Evolutionary conservation across 1,139 yeast species (phyloP), one percentile per base, ranked within the genome.

Genomic region (Groenewaldozyma auringiensis): DNA sequence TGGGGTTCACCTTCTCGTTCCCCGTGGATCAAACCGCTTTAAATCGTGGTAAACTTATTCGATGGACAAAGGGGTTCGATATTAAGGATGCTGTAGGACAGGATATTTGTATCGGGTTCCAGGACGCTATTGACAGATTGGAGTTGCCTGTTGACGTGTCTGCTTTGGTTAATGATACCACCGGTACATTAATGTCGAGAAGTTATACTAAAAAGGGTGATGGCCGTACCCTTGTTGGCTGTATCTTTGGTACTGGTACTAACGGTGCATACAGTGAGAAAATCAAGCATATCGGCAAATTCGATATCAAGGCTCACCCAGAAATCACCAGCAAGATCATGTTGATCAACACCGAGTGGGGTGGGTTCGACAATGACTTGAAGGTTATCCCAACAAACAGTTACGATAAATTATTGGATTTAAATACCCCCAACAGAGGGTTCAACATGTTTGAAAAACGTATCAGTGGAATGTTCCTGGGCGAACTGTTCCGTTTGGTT

Each of bases 281-380:
- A 47, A 63, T 86, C 47, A 79, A 75, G 39, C 75, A 80, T 44
- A 84, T 92, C 54, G 76, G 75, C 47, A 89, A 89, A 66, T 71
- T 88, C 50, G 72, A 74, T 25, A 64, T 67, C 0, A 67, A 67
- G 9, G 62, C 72, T 71, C 66, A 70, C 37, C 60, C 74, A 42
- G 69, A 68, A 44, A 57, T 65, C 22, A 62, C 67, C 41, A 78
- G 76, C 27, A 75, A 76, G 50, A 81, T 85, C 50, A 89, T 89
- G 96, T 84, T 87, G 48, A 75, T 89, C 59, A 89, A 89, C 69
- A 88, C 96, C 37, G 97, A 89, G 68, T 89, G 97, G 96, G 97
- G 97, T 50, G 85, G 95, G 38, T 89, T 88, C 61, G 97, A 89
- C 65, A 88, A 88, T 59, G 79, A 77, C 22, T 71, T 87, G 47